These are phyloP conservation scores for Xylaria sp. DNA, from an alignment of 2,329 filamentous ascomycete species.

Conservation along the genomic window DNA sequence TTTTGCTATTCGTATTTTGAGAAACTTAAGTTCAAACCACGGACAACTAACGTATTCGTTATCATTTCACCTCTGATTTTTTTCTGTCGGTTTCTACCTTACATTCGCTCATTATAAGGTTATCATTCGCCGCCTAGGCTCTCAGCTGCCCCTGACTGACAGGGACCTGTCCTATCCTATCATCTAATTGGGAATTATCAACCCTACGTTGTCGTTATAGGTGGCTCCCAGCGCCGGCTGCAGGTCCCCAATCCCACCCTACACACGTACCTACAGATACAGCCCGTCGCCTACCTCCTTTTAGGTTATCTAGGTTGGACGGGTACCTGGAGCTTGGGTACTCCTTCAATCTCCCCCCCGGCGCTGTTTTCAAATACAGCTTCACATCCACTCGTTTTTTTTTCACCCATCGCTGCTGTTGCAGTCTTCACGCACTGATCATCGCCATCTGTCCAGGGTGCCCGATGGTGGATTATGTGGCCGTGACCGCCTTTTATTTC, in stretches of 20 bases:
- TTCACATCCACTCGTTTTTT: constrained; percentile 22
- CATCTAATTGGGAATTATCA: constrained; percentile 26
- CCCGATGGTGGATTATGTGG: constrained; percentile 46
- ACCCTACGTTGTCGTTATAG: constrained; percentile 19
- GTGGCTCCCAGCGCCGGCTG: constrained; percentile 27
- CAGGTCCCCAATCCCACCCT: constrained; percentile 31
- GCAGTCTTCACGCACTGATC: constrained; percentile 45
- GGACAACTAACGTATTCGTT: not conserved
- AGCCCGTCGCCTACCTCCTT: not conserved
- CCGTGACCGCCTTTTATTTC: constrained; percentile 37
- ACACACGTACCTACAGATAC: not conserved
- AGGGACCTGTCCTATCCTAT: constrained; percentile 22
- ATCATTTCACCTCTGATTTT: not conserved
- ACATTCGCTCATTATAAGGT: constrained; percentile 6
- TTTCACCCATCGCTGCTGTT: constrained; percentile 41
- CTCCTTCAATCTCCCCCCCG: constrained; percentile 35
- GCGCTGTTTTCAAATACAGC: constrained; percentile 27
- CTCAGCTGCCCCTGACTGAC: constrained; percentile 40
- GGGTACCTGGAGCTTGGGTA: not conserved
- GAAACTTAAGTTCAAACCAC: too few relatives aligned
- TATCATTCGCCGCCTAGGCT: constrained; percentile 44
- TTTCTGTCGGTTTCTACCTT: not conserved
- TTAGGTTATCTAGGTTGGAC: not conserved
- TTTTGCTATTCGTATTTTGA: not conserved
- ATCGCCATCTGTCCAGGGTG: constrained; percentile 45